Conservation (phyloP, 2,329 filamentous ascomycete species). For the Hypomyces rosellus region DNA sequence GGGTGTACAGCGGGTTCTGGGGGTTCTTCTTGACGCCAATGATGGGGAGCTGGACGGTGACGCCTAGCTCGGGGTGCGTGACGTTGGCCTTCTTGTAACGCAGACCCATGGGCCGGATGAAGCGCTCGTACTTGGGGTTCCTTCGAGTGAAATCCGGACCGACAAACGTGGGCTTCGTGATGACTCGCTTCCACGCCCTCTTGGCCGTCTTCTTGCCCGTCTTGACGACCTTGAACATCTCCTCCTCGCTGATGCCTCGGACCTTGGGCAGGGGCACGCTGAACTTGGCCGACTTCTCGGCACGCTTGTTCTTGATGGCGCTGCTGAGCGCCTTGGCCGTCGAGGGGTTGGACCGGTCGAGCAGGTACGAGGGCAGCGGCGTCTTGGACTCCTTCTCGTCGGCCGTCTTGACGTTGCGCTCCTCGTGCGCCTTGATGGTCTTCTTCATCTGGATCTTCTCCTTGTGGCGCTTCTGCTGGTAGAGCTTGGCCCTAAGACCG, state of each 20-base stretch:
- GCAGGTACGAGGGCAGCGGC: conserved; percentile 84
- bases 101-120: conserved; percentile 45
- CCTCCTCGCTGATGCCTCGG: conserved; percentile 82
- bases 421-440: conserved; percentile 88
- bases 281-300: conserved; percentile 91
- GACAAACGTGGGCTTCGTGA: conserved; percentile 64
- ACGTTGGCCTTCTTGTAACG: conserved; percentile 49
- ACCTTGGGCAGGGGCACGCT: conserved; percentile 90
- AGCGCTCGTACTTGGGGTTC: conserved; percentile 69
- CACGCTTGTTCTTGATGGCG: conserved; percentile 92
- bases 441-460: conserved; percentile 99
- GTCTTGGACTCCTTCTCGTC: conserved; percentile 72
- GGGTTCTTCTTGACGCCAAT: conserved; percentile 62
- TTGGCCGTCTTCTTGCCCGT: conserved; percentile 92
- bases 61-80: conserved; percentile 69
- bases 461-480: conserved; percentile 87
- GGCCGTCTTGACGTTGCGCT: conserved; percentile 88
- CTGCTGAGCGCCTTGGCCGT: conserved; percentile 65
- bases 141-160: conserved; percentile 83
- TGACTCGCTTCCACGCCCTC: conserved; percentile 71
- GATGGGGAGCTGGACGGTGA: conserved; percentile 83
- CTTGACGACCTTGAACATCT: conserved; percentile 96
- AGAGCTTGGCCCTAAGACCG: conserved; percentile 85
- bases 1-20: conserved; percentile 84
- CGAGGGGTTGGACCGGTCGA: conserved; percentile 66